Base-by-base conservation (phyloP, 2,329 filamentous ascomycete species). In the Diaporthe batatas region DNA sequence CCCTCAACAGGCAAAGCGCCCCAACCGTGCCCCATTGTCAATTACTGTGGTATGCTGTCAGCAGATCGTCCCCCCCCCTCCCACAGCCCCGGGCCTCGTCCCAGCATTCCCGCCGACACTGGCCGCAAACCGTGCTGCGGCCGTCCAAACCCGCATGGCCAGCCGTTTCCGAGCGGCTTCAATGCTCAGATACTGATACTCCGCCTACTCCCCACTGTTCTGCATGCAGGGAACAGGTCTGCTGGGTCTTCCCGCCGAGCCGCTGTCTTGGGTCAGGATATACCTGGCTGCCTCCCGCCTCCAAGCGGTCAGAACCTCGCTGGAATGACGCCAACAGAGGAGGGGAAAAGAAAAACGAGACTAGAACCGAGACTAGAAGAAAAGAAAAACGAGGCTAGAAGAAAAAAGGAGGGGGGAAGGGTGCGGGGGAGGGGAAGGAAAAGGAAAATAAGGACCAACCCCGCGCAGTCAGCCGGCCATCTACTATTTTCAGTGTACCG, bases 221-320 rank as follows among this genome's bases (percentile, higher is more conserved):
- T n/a, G 54, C 54, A 59, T 70, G 68, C 68, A 70, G 54, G 34
- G 54, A 57, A 70, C 55, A 39, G 18, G 68, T 70, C 68, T 57
- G 51, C 67, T 58, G 51, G 36, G 53, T 53, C 8, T 68, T 49
- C 68, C 54, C 51, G 68, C 68, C 51, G 68, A 70, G 54, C 53
- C 39, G 67, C 67, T 36, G 53, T 49, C 25, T 34, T 47, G 67
- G 53, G 53, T 42, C 53, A 58, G 54, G 53, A 49, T 47, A 34
- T 32, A 32, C 59, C 58, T 62, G 58, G 39, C 39, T 47, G 58
- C 58, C 32, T 47, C 58, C 58, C 58, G 58, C 58, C 58, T 62
- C 11, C 36, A 21, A 2, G 5, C 29, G 2, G 29, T 29, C 29
- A 29, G 29, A 5, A 14, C 36, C 36, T 47, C 39, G 18, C 58